Base-by-base conservation (phyloP, 345 rosid genomes). In the Cardamine chenopodiifolia region DNA sequence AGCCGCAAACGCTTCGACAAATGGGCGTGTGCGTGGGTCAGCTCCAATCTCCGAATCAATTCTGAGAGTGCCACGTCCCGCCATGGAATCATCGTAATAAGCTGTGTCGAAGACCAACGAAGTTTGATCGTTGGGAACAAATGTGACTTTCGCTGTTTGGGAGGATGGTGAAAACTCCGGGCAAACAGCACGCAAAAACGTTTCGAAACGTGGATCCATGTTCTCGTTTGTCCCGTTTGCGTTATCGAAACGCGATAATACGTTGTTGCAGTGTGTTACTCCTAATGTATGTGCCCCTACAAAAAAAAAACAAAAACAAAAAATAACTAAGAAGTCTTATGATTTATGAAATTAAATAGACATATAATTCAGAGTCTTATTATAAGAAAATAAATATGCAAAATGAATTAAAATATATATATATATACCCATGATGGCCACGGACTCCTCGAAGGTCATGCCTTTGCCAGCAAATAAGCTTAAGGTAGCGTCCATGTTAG, bases 271-370 rank as follows among this genome's bases (percentile, higher is more conserved):
- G 3, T 81, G 86, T 26, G 86, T 76, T 5, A 83, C 78, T 18
- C 86, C 86, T 20, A 81, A 50, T 8, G 84, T 56, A 49, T 83
- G 86, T 18, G 86, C 74, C 57, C 84, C 86, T 81, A 35, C 31
- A 53, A 29, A 60, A 31, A 4, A 60, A 34, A 6, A 6, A 14
- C 2, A 0, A 44, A 0, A 15, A 44, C 2, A 6, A 6, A 14
- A 6, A 0, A 44, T 2, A 15, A 44, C 2, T 4, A 13, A 13
- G 7, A 25, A 26, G 18, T 58, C 22, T 65, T 49, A 29, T 17
- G 34, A 18, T 8, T 42, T 44, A 70, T 22, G 45, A 28, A 19
- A 26, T 19, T 17, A 37, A 49, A 40, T 48, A 14, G 37, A 4
- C 20, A 7, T 22, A 37, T 31, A 49, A 66, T 50, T 54, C 5